Percentiles rank a stretch among this genome's conserved stretches.
These are phyloP conservation scores for Micractinium conductrix DNA, from an alignment of 139 green algal genomes.

Conservation along the genomic window DNA sequence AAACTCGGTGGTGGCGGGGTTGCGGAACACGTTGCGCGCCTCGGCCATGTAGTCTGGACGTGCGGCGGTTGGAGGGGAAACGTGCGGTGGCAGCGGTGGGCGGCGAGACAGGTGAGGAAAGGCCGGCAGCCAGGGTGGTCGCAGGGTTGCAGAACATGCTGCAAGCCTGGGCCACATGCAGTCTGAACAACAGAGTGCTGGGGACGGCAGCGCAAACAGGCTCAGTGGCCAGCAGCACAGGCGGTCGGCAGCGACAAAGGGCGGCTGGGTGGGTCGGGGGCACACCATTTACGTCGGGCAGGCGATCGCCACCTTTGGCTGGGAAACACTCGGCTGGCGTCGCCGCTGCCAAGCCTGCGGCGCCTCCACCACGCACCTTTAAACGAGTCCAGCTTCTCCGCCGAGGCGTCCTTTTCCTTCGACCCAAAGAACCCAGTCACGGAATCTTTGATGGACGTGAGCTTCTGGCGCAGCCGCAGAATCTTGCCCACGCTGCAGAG, in stretches of 20 bases:
- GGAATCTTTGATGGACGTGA: conserved; percentile 62
- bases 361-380: conserved; percentile 57
- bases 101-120: too few species aligned
- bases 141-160: conserved; percentile 89
- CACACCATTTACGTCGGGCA: too few species aligned
- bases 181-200: too few species aligned
- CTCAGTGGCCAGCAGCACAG: too few species aligned
- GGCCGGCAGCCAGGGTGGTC: conserved; percentile 93
- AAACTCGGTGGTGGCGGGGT: conserved; percentile 90
- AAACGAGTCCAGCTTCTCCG: conserved; percentile 77
- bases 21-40: conserved; percentile 88
- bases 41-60: conserved; percentile 79
- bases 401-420: conserved; percentile 55
- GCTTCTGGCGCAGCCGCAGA: conserved; percentile 84
- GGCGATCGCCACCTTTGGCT: too few species aligned
- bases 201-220: too few species aligned
- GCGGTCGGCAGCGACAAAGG: too few species aligned
- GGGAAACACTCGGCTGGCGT: too few species aligned
- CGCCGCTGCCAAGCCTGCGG: too few species aligned
- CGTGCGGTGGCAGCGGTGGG: too few species aligned
- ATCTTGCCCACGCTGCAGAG: conserved; percentile 42
- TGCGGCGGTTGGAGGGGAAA: too few species aligned
- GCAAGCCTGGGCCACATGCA: conserved; percentile 88
- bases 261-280: too few species aligned
- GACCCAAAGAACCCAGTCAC: conserved; percentile 91